These are phyloP conservation scores for Russula ochroleuca DNA, from an alignment of 768 basidiomycete species.

Conservation along the genomic window DNA sequence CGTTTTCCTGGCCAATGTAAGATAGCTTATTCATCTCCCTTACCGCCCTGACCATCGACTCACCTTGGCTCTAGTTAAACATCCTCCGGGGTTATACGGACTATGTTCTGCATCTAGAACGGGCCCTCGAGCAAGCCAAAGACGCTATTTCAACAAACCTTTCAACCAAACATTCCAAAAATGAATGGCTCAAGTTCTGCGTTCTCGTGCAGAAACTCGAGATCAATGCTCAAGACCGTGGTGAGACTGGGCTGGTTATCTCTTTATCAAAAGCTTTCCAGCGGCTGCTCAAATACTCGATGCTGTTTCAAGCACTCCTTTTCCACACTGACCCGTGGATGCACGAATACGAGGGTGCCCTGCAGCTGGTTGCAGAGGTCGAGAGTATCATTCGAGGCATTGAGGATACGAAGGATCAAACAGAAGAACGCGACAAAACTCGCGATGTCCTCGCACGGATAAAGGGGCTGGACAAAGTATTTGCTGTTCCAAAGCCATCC, in stretches of 20 bases:
- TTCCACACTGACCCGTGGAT: slow-evolving; percentile 97
- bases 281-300: slow-evolving; percentile 90
- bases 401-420: slow-evolving; percentile 95
- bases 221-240: slow-evolving; percentile 72
- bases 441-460: slow-evolving; percentile 94
- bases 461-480: slow-evolving; percentile 89
- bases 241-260: slow-evolving; percentile 92
- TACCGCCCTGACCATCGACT: slow-evolving; percentile 25
- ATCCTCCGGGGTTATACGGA: slow-evolving; percentile 91
- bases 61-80: slow-evolving; percentile 58
- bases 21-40: slow-evolving; percentile 31
- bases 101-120: slow-evolving; percentile 91
- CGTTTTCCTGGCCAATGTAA: slow-evolving; percentile 90
- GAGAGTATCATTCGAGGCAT: slow-evolving; percentile 96
- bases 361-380: slow-evolving; percentile 97
- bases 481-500: slow-evolving; percentile 86
- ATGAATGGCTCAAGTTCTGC: slow-evolving; percentile 77
- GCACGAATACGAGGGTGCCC: slow-evolving; percentile 93
- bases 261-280: slow-evolving; percentile 97
- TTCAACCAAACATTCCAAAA: slow-evolving; percentile 71
- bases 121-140: slow-evolving; percentile 84
- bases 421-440: slow-evolving; percentile 93
- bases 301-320: slow-evolving; percentile 94
- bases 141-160: slow-evolving; percentile 60
- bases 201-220: slow-evolving; percentile 76